A percentile compares a stretch with the other conserved stretches of the same genome.
These are phyloP conservation scores for Pythium guiyangense DNA, from an alignment of 352 stramenopile genomes.

Conservation along the genomic window DNA sequence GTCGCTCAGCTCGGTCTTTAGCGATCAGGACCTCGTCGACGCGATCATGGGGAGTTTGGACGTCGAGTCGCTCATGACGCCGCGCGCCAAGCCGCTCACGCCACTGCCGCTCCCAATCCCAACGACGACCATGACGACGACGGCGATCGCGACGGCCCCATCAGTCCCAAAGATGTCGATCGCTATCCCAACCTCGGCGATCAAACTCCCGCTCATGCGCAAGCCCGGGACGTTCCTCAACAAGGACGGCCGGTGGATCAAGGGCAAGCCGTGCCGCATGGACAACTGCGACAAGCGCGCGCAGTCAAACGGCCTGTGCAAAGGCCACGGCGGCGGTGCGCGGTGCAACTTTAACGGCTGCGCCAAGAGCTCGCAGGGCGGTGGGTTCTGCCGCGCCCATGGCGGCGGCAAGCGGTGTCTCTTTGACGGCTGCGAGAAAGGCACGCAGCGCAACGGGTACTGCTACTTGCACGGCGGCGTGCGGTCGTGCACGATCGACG, in stretches of 20 bases:
- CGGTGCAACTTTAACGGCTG: constrained; percentile 74
- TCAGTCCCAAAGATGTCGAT: constrained; percentile 23
- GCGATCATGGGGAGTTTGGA: constrained; percentile 77
- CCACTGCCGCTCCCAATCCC: constrained; percentile 2
- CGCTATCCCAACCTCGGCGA: constrained; percentile 18
- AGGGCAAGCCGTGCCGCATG: constrained; percentile 77
- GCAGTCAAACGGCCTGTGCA: constrained; percentile 78
- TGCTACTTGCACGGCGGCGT: constrained; percentile 79
- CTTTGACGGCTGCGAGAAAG: constrained; percentile 69
- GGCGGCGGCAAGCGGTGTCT: constrained; percentile 79
- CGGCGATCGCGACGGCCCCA: constrained; percentile 16
- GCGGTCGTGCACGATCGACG: constrained; percentile 59
- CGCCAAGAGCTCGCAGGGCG: constrained; percentile 70
- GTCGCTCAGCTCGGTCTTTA: constrained; percentile 73
- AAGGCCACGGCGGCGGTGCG: constrained; percentile 73
- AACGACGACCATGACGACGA: background rate
- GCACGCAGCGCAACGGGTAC: constrained; percentile 75
- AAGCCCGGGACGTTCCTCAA: constrained; percentile 84
- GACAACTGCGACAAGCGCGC: constrained; percentile 70
- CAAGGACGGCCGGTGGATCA: constrained; percentile 87
- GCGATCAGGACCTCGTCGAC: constrained; percentile 72
- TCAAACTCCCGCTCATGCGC: constrained; percentile 39
- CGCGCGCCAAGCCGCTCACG: constrained; percentile 7
- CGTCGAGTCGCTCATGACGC: constrained; percentile 27
- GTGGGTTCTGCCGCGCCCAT: constrained; percentile 71